These are phyloP conservation scores for Ambrosia artemisiifolia DNA, from an alignment of 129 eudicot species.

Conservation along the genomic window DNA sequence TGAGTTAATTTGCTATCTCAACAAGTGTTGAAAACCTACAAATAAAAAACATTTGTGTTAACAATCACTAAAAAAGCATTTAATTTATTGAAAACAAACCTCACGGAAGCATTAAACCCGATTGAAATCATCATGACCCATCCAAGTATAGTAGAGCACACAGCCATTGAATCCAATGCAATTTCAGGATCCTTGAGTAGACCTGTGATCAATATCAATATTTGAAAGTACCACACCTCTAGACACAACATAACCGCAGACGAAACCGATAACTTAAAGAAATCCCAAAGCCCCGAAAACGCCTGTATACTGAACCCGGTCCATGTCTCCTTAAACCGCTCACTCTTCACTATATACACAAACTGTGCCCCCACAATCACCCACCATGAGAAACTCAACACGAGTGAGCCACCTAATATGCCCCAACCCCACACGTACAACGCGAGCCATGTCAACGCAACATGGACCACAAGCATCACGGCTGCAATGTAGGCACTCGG, in stretches of 20 bases:
- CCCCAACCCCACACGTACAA: constrained; percentile 38
- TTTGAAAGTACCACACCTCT: constrained; percentile 51
- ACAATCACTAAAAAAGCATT: neutral
- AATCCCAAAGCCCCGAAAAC: constrained; percentile 44
- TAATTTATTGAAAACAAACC: constrained; percentile 17
- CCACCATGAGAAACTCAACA: constrained; percentile 53
- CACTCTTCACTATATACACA: constrained; percentile 38
- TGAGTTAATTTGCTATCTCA: too few species aligned
- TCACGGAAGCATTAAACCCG: constrained; percentile 49
- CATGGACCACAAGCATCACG: constrained; percentile 28
- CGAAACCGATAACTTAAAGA: constrained; percentile 34
- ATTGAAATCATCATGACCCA: constrained; percentile 48
- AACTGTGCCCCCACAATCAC: constrained; percentile 40
- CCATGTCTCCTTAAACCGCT: constrained; percentile 38
- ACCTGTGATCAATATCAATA: constrained; percentile 44
- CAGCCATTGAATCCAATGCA: constrained; percentile 41
- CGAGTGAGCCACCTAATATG: constrained; percentile 36
- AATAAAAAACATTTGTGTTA: too few species aligned
- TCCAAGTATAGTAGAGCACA: constrained; percentile 42
- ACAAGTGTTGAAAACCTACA: too few species aligned
- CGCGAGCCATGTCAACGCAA: constrained; percentile 30
- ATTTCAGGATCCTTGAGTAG: constrained; percentile 40
- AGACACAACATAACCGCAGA: constrained; percentile 53
- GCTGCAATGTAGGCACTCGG: constrained; percentile 50
- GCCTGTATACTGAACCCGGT: constrained; percentile 37